Percentiles rank a stretch among this genome's conserved stretches.
Conservation (phyloP, 192 early-diverging fungal species). For the Linderina pennispora region DNA sequence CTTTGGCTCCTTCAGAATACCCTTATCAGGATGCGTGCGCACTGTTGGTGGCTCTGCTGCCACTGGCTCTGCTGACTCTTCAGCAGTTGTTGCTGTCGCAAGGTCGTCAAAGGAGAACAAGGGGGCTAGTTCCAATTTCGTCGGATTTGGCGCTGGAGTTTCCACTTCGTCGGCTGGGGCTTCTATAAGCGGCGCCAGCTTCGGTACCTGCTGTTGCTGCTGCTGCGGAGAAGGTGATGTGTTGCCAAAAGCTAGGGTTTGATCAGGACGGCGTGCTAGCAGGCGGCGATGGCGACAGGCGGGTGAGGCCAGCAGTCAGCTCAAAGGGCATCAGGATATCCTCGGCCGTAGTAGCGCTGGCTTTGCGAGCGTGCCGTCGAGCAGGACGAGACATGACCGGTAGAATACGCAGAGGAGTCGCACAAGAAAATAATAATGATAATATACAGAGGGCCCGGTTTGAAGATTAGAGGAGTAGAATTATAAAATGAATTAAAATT, state of each 20-base stretch:
- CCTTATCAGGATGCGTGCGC: conserved; percentile 17
- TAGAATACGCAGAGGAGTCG: background rate
- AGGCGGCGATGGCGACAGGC: conserved; percentile 21
- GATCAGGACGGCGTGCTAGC: too few species aligned
- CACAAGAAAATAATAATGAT: background rate
- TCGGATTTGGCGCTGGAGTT: too few species aligned
- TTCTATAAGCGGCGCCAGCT: background rate
- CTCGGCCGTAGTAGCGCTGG: conserved; percentile 42
- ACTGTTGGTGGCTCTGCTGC: background rate
- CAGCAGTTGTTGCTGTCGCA: too few species aligned
- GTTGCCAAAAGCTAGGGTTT: too few species aligned
- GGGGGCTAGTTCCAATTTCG: too few species aligned
- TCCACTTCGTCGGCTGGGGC: background rate
- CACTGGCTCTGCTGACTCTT: background rate
- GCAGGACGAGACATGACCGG: conserved; percentile 23
- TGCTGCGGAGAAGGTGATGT: too few species aligned
- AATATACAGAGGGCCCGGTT: too few species aligned
- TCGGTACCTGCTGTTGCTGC: background rate
- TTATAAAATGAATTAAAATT: background rate
- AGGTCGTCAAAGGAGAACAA: too few species aligned
- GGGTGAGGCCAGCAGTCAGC: conserved; percentile 40
- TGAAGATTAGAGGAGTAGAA: too few species aligned
- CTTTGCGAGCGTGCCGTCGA: conserved; percentile 40
- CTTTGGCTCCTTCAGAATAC: conserved; percentile 41
- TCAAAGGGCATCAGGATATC: conserved; percentile 42